These are phyloP conservation scores for Pythium aristosporum DNA, from an alignment of 352 stramenopile genomes.

Conservation along the genomic window DNA sequence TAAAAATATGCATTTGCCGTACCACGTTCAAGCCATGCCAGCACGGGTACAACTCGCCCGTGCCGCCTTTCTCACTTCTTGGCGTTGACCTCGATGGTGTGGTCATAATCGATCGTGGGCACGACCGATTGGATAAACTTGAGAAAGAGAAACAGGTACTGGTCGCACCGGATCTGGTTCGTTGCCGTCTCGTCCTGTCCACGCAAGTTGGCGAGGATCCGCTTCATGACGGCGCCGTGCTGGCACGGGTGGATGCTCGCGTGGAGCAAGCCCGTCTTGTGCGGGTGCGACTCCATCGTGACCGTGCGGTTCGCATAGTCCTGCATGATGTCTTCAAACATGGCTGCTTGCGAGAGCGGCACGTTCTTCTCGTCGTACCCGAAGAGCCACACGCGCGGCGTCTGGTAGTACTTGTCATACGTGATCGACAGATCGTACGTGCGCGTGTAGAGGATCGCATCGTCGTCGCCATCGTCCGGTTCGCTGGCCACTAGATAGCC, in stretches of 20 bases:
- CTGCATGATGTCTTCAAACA: constrained; percentile 99
- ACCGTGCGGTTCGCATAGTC: constrained; percentile 99
- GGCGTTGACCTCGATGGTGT: constrained; percentile 97
- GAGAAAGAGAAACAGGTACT: constrained; percentile 99
- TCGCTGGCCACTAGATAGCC: constrained; percentile 69
- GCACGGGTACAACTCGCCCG: background rate
- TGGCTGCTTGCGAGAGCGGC: constrained; percentile 89
- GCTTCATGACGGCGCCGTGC: constrained; percentile 98
- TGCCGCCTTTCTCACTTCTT: constrained; percentile 13
- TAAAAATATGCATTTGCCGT: background rate
- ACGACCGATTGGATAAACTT: constrained; percentile 99
- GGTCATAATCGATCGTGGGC: constrained; percentile 99
- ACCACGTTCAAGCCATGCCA: background rate
- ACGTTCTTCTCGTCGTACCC: constrained; percentile 92
- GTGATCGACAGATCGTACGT: constrained; percentile 99
- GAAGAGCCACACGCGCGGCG: constrained; percentile 97
- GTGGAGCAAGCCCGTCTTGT: constrained; percentile 87
- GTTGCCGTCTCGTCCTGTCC: constrained; percentile 37
- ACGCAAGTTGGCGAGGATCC: constrained; percentile 95
- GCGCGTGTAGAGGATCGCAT: constrained; percentile 92
- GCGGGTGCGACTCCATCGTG: constrained; percentile 97
- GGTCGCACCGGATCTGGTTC: constrained; percentile 88
- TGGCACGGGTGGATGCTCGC: constrained; percentile 98
- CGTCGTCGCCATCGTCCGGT: constrained; percentile 84
- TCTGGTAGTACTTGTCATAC: constrained; percentile 99